Evolutionary conservation across 2,329 filamentous ascomycete species (phyloP).

Genomic region (Penicillium sp.): DNA sequence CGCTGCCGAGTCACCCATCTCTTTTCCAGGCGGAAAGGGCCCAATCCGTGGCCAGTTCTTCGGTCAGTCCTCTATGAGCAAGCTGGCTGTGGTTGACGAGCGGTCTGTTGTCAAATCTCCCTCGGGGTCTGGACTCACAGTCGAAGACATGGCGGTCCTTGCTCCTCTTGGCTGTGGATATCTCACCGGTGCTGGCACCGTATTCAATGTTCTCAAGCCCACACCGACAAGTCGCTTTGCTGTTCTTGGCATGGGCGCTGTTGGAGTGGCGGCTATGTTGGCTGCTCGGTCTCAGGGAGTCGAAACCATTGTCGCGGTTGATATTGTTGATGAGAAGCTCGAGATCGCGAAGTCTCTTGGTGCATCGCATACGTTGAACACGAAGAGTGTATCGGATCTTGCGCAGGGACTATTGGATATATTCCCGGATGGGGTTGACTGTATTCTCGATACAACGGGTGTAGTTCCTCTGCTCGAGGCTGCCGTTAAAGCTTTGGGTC

Average conservation of each 20-base stretch:
- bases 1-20: slow-evolving; percentile 23
- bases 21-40: slow-evolving; percentile 17
- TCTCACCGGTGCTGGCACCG: slow-evolving; percentile 36
- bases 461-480: slow-evolving; percentile 29
- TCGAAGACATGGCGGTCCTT: slow-evolving; percentile 27
- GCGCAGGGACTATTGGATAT: slow-evolving; percentile 30
- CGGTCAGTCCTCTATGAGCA: slow-evolving; percentile 37
- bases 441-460: slow-evolving; percentile 37
- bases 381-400: slow-evolving; percentile 29
- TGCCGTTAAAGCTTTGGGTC: slow-evolving; percentile 31
- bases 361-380: slow-evolving; percentile 46
- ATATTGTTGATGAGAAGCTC: slow-evolving; percentile 46
- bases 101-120: slow-evolving; percentile 32
- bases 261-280: slow-evolving; percentile 23
- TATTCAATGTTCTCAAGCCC: slow-evolving; percentile 32
- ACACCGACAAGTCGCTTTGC: slow-evolving; percentile 21
- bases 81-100: slow-evolving; percentile 32
- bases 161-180: slow-evolving; percentile 36
- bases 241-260: slow-evolving; percentile 34
- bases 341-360: slow-evolving; percentile 47
- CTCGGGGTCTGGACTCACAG: background rate
- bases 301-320: slow-evolving; percentile 45
- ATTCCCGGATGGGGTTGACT: slow-evolving; percentile 27
- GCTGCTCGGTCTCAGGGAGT: slow-evolving; percentile 24
- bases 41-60: slow-evolving; percentile 36